These are phyloP conservation scores for Aureobasidium sp. DNA, from an alignment of 2,329 filamentous ascomycete genomes.

Conservation along the genomic window DNA sequence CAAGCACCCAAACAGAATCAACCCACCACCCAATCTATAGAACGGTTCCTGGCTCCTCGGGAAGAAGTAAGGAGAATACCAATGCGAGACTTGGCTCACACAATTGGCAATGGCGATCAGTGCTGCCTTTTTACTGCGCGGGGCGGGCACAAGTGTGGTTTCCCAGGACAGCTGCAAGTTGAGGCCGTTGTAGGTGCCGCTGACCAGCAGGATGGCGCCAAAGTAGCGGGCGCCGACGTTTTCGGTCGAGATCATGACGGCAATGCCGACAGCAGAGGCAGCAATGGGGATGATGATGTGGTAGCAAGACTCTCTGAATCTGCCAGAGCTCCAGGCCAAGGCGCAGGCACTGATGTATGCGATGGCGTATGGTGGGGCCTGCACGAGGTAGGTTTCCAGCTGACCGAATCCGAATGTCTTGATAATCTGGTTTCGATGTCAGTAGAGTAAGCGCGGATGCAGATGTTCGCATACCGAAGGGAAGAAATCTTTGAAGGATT, in stretches of 20 bases:
- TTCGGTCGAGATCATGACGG: constrained; percentile 27
- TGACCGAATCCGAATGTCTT: neutral
- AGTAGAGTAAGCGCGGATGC: neutral
- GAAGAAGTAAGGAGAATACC: constrained; percentile 39
- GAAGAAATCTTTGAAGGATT: constrained; percentile 30
- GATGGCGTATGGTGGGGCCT: constrained; percentile 35
- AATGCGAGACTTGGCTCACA: constrained; percentile 35
- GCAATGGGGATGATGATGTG: constrained; percentile 26
- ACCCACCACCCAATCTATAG: neutral
- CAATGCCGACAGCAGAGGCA: constrained; percentile 22
- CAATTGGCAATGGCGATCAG: constrained; percentile 40
- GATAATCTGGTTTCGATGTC: constrained; percentile 1
- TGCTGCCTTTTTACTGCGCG: constrained; percentile 36
- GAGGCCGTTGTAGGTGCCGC: constrained; percentile 34
- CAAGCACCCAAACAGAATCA: constrained; percentile 26
- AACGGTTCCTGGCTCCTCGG: neutral
- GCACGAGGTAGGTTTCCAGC: constrained; percentile 34
- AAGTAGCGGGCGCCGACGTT: constrained; percentile 29
- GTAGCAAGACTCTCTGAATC: constrained; percentile 27
- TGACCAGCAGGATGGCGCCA: constrained; percentile 27
- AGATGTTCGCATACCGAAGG: constrained; percentile 22
- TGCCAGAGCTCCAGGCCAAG: constrained; percentile 26
- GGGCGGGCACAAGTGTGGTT: constrained; percentile 36
- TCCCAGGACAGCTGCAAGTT: constrained; percentile 40
- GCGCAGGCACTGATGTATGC: constrained; percentile 24